Base-by-base conservation (phyloP, 192 early-diverging fungal species). In the Jimgerdemannia lactiflua region DNA sequence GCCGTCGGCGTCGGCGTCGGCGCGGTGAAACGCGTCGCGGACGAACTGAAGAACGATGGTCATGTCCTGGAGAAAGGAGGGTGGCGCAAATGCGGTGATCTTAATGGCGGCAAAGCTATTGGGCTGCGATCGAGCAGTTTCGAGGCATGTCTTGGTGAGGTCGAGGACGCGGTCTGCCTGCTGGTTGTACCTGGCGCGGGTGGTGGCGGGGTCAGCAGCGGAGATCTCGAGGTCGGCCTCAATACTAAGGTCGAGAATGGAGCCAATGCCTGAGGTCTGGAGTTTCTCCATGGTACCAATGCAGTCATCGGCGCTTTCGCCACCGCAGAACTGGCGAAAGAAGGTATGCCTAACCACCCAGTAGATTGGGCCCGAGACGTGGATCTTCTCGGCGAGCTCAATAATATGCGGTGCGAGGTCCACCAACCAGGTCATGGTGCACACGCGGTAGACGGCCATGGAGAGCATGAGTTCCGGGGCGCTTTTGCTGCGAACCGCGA, bases 251-350 rank as follows among this genome's bases (percentile, higher is more conserved):
- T 95, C 94, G 39, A 98, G 87, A 75, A 97, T 97, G 43, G 90
- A 89, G n/a, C 93, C 92, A 78, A 98, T 89, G 4, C 91, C 88
- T 9, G 81, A 71, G 9, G 79, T 80, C 49, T 81, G 83, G 74
- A 96, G 90, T 39, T 73, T 42, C 11, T 86, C 84, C 95, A 98
- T 97, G 39, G 92, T 92, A 42, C 88, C 89, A 19, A 92, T 80
- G 43, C 96, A 95, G 77, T 97, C 94, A 43, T 91, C 86, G 65
- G 92, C 87, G 11, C 90, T 88, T 80, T 99, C 96, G 63, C 97
- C 97, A 40, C 94, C 93, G 71, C 93, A 94, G 81, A 95, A 95
- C 80, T 96, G 95, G 64, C 89, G 87, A 86, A 96, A 98, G 81
- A 98, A 95, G 3, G 96, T 97, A 19, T 86, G 86, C 80, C 91